These are phyloP conservation scores for Suhomyces faveliae DNA, from an alignment of 805 yeast species.

Conservation along the genomic window DNA sequence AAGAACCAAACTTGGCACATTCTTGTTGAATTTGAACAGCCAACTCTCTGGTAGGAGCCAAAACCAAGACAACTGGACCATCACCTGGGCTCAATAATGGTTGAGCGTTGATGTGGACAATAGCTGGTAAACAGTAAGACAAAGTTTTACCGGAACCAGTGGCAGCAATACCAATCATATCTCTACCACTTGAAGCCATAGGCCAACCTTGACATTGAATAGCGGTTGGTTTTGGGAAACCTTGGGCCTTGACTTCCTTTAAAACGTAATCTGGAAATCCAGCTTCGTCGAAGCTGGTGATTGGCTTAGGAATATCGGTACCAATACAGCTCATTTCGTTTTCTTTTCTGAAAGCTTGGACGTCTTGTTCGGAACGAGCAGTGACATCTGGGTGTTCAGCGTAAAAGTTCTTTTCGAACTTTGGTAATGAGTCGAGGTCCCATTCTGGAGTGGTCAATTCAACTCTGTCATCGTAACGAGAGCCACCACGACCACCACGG, in stretches of 20 bases:
- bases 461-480: conserved; percentile 41
- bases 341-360: conserved; percentile 71
- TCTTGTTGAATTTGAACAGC: conserved; percentile 97
- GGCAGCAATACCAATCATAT: conserved; percentile 97
- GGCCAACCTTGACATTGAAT: conserved; percentile 99
- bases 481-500: conserved; percentile 36
- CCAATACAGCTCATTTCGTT: conserved; percentile 87
- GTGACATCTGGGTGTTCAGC: conserved; percentile 79
- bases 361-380: conserved; percentile 70
- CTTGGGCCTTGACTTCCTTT: conserved; percentile 83
- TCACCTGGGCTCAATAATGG: conserved; percentile 91
- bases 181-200: conserved; percentile 98
- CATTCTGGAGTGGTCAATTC: conserved; percentile 73
- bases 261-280: conserved; percentile 96
- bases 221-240: conserved; percentile 91
- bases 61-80: conserved; percentile 93
- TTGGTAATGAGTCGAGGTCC: conserved; percentile 75
- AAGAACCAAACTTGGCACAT: conserved; percentile 89
- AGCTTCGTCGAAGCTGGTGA: conserved; percentile 90
- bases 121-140: conserved; percentile 94
- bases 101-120: conserved; percentile 97
- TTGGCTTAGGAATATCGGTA: conserved; percentile 88
- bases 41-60: conserved; percentile 98
- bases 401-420: conserved; percentile 94
- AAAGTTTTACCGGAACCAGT: conserved; percentile 99